Conservation (phyloP, 192 early-diverging fungal genomes). For the Dimargaris verticillata region DNA sequence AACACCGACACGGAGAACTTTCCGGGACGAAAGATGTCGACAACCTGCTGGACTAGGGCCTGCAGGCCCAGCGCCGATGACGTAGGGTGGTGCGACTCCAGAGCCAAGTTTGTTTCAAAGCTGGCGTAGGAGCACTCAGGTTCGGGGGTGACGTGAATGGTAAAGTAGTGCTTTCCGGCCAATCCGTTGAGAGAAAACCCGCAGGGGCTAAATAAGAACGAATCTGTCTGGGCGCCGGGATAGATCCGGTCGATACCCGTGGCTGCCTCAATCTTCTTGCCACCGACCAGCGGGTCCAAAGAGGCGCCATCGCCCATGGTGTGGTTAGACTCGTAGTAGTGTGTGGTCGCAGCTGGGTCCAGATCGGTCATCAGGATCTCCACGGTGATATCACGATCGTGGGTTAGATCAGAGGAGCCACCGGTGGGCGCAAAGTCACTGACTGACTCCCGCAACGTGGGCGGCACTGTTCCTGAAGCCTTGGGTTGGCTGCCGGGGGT, state of each 20-base stretch:
- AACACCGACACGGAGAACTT: slow-evolving; percentile 69
- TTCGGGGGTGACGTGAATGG: slow-evolving; percentile 96
- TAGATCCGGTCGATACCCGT: slow-evolving; percentile 73
- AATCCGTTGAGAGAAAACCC: slow-evolving; percentile 92
- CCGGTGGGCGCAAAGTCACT: neutral
- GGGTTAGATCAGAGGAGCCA: neutral
- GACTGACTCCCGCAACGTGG: neutral
- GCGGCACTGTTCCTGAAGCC: neutral
- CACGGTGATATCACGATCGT: slow-evolving; percentile 72
- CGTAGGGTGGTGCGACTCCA: slow-evolving; percentile 28
- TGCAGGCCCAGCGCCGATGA: slow-evolving; percentile 34
- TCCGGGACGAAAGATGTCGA: slow-evolving; percentile 66
- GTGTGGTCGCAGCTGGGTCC: slow-evolving; percentile 57
- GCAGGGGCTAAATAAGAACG: slow-evolving; percentile 87
- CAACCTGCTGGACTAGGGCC: slow-evolving; percentile 53
- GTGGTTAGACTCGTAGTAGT: slow-evolving; percentile 43
- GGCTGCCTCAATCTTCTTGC: slow-evolving; percentile 45
- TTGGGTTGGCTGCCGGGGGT: slow-evolving; percentile 33
- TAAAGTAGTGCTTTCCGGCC: slow-evolving; percentile 63
- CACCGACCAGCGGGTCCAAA: slow-evolving; percentile 40
- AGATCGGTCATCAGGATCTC: slow-evolving; percentile 95
- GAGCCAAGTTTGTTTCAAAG: slow-evolving; percentile 85
- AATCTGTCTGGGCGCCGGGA: slow-evolving; percentile 66
- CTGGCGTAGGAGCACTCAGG: slow-evolving; percentile 97
- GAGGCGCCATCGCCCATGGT: slow-evolving; percentile 27